These are phyloP conservation scores for Proteromonas lacertae DNA, from an alignment of 352 stramenopile genomes.

Conservation along the genomic window DNA sequence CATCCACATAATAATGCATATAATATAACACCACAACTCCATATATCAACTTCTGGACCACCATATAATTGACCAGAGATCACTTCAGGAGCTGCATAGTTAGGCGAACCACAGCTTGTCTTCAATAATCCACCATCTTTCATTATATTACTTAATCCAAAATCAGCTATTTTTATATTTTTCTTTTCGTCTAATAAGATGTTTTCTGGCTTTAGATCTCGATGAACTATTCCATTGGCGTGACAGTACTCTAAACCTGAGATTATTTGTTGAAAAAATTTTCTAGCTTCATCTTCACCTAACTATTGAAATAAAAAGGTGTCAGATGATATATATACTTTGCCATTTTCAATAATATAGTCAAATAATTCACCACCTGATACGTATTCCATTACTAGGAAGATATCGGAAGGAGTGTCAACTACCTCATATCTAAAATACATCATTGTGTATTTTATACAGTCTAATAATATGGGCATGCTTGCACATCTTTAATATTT, in stretches of 20 bases:
- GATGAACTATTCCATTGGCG: conserved; percentile 91
- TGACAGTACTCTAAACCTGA: conserved; percentile 97
- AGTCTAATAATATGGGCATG: conserved; percentile 98
- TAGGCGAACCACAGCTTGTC: conserved; percentile 81
- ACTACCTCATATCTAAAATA: conserved; percentile 64
- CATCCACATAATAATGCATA: conserved; percentile 95
- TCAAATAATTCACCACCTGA: conserved; percentile 72
- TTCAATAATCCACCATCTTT: conserved; percentile 87
- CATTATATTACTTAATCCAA: conserved; percentile 94
- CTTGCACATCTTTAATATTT: conserved; percentile 83
- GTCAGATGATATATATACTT: conserved; percentile 1
- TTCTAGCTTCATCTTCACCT: conserved; percentile 60
- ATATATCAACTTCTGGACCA: conserved; percentile 91
- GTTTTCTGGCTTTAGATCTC: conserved; percentile 90
- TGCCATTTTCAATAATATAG: conserved; percentile 90
- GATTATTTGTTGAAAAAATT: conserved; percentile 95
- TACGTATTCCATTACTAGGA: conserved; percentile 65
- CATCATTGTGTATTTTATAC: conserved; percentile 16
- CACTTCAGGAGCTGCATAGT: conserved; percentile 96
- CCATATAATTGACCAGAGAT: conserved; percentile 90
- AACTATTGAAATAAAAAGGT: conserved; percentile 6
- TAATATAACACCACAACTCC: conserved; percentile 91
- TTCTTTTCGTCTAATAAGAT: conserved; percentile 81
- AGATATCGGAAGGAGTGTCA: conserved; percentile 90
- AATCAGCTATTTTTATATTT: conserved; percentile 99